Evolutionary conservation across 2,329 filamentous ascomycete species (phyloP).

Genomic region (Taxawa tesnikishii): DNA sequence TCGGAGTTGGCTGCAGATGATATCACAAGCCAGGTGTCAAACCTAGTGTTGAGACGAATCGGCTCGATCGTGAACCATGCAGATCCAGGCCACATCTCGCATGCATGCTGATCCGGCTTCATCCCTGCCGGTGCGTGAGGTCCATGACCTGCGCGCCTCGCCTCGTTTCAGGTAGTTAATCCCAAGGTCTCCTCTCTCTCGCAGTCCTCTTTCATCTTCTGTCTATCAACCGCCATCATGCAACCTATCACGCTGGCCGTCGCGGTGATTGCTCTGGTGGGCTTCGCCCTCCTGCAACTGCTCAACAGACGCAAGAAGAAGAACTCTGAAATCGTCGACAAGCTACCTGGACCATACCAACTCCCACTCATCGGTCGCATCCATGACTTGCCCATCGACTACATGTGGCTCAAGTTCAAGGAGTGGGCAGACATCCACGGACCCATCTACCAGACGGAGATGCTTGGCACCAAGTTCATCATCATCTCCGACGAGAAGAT

Average conservation of each 20-base stretch:
- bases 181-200: constrained; percentile 3
- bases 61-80: background rate
- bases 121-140: background rate
- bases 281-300: constrained; percentile 22
- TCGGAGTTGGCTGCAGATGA: background rate
- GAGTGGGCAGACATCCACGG: constrained; percentile 24
- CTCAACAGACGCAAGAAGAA: constrained; percentile 23
- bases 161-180: constrained; percentile 3
- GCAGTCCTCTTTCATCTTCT: constrained; percentile 1
- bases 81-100: background rate
- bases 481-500: constrained; percentile 40
- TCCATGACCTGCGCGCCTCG: background rate
- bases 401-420: constrained; percentile 43
- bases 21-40: background rate
- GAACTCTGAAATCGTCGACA: constrained; percentile 18
- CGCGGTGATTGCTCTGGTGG: constrained; percentile 22
- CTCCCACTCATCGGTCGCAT: constrained; percentile 24
- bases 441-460: constrained; percentile 21
- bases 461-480: constrained; percentile 30
- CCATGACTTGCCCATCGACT: constrained; percentile 35
- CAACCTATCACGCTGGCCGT: constrained; percentile 27
- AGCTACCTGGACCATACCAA: constrained; percentile 27
- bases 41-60: background rate
- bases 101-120: background rate
- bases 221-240: constrained; percentile 15